phyloP scores from a whole-genome alignment of 345 rosid species.

The Cardiospermum halicacabum region DNA sequence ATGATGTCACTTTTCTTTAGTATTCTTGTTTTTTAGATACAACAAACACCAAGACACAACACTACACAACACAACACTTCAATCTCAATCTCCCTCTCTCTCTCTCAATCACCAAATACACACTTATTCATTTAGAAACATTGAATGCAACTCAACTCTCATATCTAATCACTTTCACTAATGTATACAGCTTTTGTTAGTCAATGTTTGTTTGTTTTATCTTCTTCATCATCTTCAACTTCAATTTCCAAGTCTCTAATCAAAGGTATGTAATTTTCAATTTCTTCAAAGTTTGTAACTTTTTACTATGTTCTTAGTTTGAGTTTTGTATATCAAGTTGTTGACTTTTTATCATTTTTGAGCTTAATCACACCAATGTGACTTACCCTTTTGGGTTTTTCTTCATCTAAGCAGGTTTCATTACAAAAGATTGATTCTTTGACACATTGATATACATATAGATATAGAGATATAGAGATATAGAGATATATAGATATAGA shows the following conservation, averaged over 20 bases:
- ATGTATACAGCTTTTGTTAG: slow-evolving; percentile 14
- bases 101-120: not conserved
- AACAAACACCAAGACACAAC: not conserved
- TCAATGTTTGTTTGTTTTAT: slow-evolving; percentile 3
- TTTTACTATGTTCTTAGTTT: not conserved
- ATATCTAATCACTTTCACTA: slow-evolving; percentile 10
- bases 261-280: not conserved
- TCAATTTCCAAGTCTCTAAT: not conserved
- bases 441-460: not conserved
- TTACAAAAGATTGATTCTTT: not conserved
- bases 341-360: not conserved
- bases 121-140: not conserved
- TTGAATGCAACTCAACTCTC: slow-evolving; percentile 10
- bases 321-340: not conserved
- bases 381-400: not conserved
- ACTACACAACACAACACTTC: no score
- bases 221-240: not conserved
- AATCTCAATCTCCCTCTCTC: slow-evolving; percentile 12
- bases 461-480: no score
- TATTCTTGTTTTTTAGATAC: not conserved
- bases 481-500: not conserved
- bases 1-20: slow-evolving; percentile 10
- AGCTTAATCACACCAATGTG: not conserved
- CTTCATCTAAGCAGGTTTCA: not conserved
- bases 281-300: not conserved